A percentile compares a stretch with the other conserved stretches of the same genome.
Evolutionary conservation across 495 filamentous ascomycete species (phyloP).

Genomic region (Aspergillus asperescens): DNA sequence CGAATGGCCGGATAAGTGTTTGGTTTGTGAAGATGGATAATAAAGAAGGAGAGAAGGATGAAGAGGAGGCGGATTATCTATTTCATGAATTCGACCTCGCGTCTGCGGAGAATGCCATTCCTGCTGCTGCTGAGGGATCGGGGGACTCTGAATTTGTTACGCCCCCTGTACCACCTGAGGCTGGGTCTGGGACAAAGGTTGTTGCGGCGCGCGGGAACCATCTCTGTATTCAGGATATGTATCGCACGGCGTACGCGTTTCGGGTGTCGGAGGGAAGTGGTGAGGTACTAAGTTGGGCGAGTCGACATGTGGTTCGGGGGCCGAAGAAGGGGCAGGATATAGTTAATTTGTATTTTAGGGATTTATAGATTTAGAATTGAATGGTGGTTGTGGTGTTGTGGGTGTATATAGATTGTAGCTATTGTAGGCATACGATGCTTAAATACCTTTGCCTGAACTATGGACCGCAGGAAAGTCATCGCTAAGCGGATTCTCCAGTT

Average conservation of each 20-base stretch:
- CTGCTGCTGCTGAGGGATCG: background rate
- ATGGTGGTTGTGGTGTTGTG: background rate
- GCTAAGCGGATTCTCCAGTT: background rate
- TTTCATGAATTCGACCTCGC: slow-evolving; percentile 43
- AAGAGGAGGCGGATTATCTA: slow-evolving; percentile 41
- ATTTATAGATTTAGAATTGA: background rate
- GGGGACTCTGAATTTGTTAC: slow-evolving; percentile 21
- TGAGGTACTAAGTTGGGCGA: slow-evolving; percentile 42
- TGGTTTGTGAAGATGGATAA: slow-evolving; percentile 42
- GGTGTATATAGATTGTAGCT: background rate
- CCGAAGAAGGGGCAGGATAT: slow-evolving; percentile 48
- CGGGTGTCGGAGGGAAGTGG: slow-evolving; percentile 31
- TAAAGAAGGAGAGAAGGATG: slow-evolving; percentile 14
- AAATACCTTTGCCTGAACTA: too few species aligned
- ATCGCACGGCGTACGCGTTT: slow-evolving; percentile 45
- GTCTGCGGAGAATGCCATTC: too few species aligned
- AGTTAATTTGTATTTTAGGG: slow-evolving; percentile 31
- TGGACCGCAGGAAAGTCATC: background rate
- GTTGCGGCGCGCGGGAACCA: slow-evolving; percentile 39
- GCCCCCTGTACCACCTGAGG: slow-evolving; percentile 25
- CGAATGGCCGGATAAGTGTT: slow-evolving; percentile 32
- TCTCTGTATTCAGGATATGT: slow-evolving; percentile 48
- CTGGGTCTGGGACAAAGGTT: slow-evolving; percentile 19
- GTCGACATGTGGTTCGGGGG: slow-evolving; percentile 43
- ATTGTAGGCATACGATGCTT: too few species aligned